Base-by-base conservation (phyloP, 73 alveolate genomes). In the Uronychia setigera region DNA sequence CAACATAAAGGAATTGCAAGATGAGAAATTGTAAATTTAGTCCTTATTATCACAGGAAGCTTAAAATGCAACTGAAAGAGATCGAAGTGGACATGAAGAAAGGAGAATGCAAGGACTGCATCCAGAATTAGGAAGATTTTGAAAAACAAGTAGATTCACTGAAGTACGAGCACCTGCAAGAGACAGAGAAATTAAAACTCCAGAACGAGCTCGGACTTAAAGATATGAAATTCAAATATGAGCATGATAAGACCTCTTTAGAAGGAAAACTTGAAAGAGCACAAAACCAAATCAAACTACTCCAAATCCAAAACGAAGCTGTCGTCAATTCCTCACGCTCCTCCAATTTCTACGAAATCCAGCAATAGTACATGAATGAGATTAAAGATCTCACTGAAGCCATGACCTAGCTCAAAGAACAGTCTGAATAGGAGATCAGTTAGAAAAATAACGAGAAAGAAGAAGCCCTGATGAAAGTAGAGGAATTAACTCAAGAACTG, bases 281-380 rank as follows among this genome's bases (percentile, higher is more conserved):
- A 11, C 67, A 46, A 19, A 46, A 46, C 19, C 67, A 46, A 46
- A 19, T 46, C n/a, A 46, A 46, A 19, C 19, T 46, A 19, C 67
- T 46, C 19, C 67, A 46, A 19, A 46, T 46, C 19, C 67, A 46
- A 46, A 46, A 46, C 19, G 67, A 46, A 46, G 67, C 67, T 11
- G 67, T 46, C n/a, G 67, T 46, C 67, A 11, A 5, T 11, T 46
- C 67, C 67, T 46, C 67, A 46, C 5, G 67, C 5, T 46, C 67
- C 67, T 11, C n/a, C 19, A 46, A 46, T 46, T 46, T 46, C 67
- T 46, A 46, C 67, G 67, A 46, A 46, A 46, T 46, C 67, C 67
- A 46, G 19, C 67, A 81, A 26, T 32, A 81, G 35, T 81, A 81
- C 82, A 81, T 59, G 82, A 35, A n/a, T 28, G 75, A 81, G 32